Evolutionary conservation across 192 early-diverging fungal genomes (phyloP), one percentile per base, ranked within the genome.

Genomic region (Dissophora ornata): DNA sequence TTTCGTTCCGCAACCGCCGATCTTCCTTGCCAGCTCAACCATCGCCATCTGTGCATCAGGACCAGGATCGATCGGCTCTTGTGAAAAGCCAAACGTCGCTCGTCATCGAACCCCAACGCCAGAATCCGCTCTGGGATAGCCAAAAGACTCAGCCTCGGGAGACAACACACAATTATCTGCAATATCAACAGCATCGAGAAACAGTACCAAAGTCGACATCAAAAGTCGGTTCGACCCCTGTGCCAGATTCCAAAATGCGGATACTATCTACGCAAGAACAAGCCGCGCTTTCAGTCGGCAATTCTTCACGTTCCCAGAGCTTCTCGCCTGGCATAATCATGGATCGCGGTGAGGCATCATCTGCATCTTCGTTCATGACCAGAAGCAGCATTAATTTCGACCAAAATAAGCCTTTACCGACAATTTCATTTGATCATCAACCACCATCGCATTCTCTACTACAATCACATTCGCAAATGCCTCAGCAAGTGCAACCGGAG

Each of bases 1-100:
- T 71, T 26, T 52, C 52, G 6, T 47, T 56, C 45, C 53, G 52
- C n/a, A 48, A 21, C n/a, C 47, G 57, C 19, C 69, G 69, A 28
- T 24, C 59, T 2, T 62, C 69, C 3, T 29, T 55, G 52, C 54
- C 64, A 12, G 64, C 40, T 32, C 53, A 47, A 28, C 29, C 28
- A 2, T 32, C 46, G 11, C 28, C 34, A 6, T 49, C 58, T 4
- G 21, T 36, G 13, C 11, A 21, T 38, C 6, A 6, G 4, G 56
- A 58, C 12, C 56, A 54, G 26, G 52, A 65, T 24, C 49, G 51
- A 40, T 32, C 60, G 2, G 21, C 24, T 6, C 30, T 62, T 34
- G 41, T 29, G 24, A 58, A 58, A 24, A 45, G 56, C 26, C 56
- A 58, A 25, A 3, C 32, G 4, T 58, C 56, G 13, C 41, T 58